Percentiles rank a stretch among this genome's conserved stretches.
phyloP scores from a whole-genome alignment of 2,329 filamentous ascomycete species.

The Trichoderma oligosporum region DNA sequence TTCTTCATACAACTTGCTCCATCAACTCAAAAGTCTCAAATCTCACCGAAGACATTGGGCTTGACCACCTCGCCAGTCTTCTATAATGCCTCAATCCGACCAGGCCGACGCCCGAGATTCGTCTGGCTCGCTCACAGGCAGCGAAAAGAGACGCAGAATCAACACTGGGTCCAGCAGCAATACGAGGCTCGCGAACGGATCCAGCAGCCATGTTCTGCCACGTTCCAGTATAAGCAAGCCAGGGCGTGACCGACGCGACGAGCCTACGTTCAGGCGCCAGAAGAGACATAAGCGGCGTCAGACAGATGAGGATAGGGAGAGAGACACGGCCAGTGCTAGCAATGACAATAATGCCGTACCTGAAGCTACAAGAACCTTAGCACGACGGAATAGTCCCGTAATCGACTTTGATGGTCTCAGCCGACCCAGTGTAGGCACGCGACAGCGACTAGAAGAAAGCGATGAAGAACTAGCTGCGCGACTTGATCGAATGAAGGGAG shows the following conservation, averaged over 20 bases:
- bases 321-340: neutral
- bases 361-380: neutral
- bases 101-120: conserved; percentile 13
- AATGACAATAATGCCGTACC: neutral
- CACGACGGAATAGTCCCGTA: conserved; percentile 47
- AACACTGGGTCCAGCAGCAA: conserved; percentile 3
- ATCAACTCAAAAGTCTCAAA: too few species aligned
- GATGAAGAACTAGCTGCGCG: conserved; percentile 43
- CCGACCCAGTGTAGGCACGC: conserved; percentile 60
- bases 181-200: conserved; percentile 10
- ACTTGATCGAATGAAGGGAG: conserved; percentile 56
- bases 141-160: conserved; percentile 17
- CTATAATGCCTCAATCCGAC: conserved; percentile 9
- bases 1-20: too few species aligned
- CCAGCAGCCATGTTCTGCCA: conserved; percentile 5
- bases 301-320: neutral
- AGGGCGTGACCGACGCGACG: conserved; percentile 14
- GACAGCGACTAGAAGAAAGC: conserved; percentile 57
- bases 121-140: conserved; percentile 2
- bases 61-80: too few species aligned
- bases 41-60: too few species aligned
- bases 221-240: conserved; percentile 19
- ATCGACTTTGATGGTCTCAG: conserved; percentile 62
- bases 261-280: conserved; percentile 14
- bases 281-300: conserved; percentile 11